Percentiles rank a stretch among this genome's conserved stretches.
phyloP scores from a whole-genome alignment of 257 asterid species.

The Nicotiana attenuata region DNA sequence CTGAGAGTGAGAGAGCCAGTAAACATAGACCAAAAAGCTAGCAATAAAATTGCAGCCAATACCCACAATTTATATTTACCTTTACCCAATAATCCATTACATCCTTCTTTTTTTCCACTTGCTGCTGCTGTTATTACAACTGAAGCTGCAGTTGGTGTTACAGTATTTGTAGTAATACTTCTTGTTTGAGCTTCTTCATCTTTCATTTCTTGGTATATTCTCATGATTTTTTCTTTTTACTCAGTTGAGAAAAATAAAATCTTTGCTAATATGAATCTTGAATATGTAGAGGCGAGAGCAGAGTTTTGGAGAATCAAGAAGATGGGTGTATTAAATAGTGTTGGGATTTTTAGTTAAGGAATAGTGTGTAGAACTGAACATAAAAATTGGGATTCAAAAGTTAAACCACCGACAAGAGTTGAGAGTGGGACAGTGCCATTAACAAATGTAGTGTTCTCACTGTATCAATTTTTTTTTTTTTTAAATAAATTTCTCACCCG shows the following conservation, averaged over 20 bases:
- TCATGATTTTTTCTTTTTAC: background rate
- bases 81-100: slow-evolving; percentile 48
- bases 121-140: background rate
- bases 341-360: too few relatives aligned
- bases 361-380: background rate
- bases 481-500: too few relatives aligned
- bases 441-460: background rate
- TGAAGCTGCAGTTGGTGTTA: slow-evolving; percentile 8
- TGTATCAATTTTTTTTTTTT: too few relatives aligned
- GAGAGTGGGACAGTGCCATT: background rate
- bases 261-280: background rate
- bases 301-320: background rate
- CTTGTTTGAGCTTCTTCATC: slow-evolving; percentile 58
- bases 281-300: too few relatives aligned
- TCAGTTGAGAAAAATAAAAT: background rate
- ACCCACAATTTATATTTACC: slow-evolving; percentile 93
- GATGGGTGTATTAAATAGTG: background rate
- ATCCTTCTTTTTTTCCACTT: slow-evolving; percentile 46
- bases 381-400: background rate
- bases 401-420: background rate
- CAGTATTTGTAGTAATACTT: slow-evolving; percentile 21
- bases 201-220: slow-evolving; percentile 42
- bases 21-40: slow-evolving; percentile 93
- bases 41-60: slow-evolving; percentile 59
- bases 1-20: slow-evolving; percentile 90